Conservation (phyloP, 305 asterid species). For the Fraxinus sp. region DNA sequence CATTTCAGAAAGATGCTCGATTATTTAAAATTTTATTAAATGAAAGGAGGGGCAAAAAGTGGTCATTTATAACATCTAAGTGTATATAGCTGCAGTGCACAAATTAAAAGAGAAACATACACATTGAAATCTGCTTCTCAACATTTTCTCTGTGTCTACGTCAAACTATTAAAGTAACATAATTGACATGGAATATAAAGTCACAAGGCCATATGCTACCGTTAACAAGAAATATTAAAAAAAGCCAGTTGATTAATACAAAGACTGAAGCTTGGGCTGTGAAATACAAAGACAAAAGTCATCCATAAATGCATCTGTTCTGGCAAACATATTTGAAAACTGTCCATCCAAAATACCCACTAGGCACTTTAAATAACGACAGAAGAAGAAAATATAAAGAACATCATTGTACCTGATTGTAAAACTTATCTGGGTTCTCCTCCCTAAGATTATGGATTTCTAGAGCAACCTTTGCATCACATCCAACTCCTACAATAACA, state of each 20-base stretch:
- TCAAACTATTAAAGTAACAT: background rate
- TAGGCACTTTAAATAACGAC: background rate
- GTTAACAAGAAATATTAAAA: slow-evolving; percentile 3
- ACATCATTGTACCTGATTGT: slow-evolving; percentile 67
- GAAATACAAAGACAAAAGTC: background rate
- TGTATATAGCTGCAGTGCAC: background rate
- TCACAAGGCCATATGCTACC: background rate
- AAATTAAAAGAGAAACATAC: background rate
- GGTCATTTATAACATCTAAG: background rate
- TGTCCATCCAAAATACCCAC: background rate
- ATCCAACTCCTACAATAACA: slow-evolving; percentile 80
- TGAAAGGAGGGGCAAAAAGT: background rate
- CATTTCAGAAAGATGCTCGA: background rate
- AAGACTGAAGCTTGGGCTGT: background rate
- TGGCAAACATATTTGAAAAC: background rate
- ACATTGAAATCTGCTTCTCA: background rate
- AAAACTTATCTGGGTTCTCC: slow-evolving; percentile 98
- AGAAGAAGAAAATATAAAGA: background rate
- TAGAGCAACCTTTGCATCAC: slow-evolving; percentile 98
- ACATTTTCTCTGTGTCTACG: slow-evolving; percentile 1
- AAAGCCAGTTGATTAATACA: background rate
- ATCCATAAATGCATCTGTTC: background rate
- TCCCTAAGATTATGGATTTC: slow-evolving; percentile 95
- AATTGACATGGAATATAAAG: background rate
- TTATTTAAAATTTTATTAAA: background rate